Evolutionary conservation across 306 rosid species (phyloP).

Genomic region (Fragaria ananassa): DNA sequence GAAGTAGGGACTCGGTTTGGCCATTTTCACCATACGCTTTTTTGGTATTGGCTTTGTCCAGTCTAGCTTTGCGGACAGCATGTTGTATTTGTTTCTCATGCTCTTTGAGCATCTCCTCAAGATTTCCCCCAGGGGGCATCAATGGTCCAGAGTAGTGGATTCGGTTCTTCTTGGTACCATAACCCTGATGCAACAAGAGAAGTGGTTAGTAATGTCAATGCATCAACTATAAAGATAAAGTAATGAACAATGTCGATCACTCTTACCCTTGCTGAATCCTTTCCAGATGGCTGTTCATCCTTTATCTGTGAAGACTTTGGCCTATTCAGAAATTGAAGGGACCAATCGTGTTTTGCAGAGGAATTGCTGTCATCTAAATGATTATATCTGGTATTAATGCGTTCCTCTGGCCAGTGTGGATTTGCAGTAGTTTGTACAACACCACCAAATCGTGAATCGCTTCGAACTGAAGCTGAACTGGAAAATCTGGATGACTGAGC

Average conservation of each 20-base stretch:
- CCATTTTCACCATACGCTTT: conserved; percentile 34
- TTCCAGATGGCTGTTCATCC: conserved; percentile 37
- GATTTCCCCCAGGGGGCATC: conserved; percentile 53
- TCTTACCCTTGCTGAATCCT: conserved; percentile 55
- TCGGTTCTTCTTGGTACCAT: conserved; percentile 39
- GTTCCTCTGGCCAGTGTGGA: conserved; percentile 57
- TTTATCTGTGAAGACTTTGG: conserved; percentile 43
- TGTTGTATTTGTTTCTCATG: conserved; percentile 72
- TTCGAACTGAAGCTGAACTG: conserved; percentile 52
- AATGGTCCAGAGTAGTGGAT: conserved; percentile 71
- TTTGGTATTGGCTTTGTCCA: conserved; percentile 49
- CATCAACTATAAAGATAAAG: neutral
- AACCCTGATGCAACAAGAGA: conserved; percentile 39
- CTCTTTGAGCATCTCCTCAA: conserved; percentile 75
- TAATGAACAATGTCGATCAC: neutral
- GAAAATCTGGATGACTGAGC: conserved; percentile 57
- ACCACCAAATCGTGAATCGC: conserved; percentile 46
- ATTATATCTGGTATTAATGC: conserved; percentile 34
- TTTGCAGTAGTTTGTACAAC: conserved; percentile 38
- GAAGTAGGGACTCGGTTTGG: conserved; percentile 53
- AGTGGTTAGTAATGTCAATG: conserved; percentile 4
- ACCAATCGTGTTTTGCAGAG: conserved; percentile 37
- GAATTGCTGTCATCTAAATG: conserved; percentile 41
- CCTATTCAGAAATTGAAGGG: conserved; percentile 47
- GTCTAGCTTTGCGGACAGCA: conserved; percentile 71